Evolutionary conservation across 495 filamentous ascomycete genomes (phyloP).

Genomic region (Podospora bellae-mahoneyi): DNA sequence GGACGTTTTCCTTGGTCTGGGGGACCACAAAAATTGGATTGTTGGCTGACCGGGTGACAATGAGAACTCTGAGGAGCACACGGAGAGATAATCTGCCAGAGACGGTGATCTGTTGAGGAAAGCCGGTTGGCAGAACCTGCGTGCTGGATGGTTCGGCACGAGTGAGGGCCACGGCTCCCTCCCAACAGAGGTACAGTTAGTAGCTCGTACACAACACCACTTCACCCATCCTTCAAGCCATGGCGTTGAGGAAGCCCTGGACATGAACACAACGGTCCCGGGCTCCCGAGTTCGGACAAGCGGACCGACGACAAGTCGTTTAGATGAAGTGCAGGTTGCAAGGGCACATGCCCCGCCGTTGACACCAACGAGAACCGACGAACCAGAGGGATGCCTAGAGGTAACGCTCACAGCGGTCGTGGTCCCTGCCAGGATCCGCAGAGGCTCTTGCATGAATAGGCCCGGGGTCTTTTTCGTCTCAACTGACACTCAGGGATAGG

Average conservation of each 20-base stretch:
- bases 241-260: background rate
- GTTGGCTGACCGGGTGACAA: constrained; percentile 1
- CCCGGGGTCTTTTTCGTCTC: no score
- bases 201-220: no score
- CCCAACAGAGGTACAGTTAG: background rate
- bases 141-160: background rate
- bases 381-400: background rate
- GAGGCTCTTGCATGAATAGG: background rate
- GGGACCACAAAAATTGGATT: background rate
- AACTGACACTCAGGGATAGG: background rate
- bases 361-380: background rate
- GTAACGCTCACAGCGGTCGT: background rate
- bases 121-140: no score
- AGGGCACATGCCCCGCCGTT: background rate
- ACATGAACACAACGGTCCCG: background rate
- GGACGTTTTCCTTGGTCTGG: constrained; percentile 1
- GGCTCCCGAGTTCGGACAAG: constrained; percentile 3
- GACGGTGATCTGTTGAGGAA: background rate
- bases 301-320: background rate
- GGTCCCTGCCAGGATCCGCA: background rate
- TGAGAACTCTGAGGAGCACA: background rate
- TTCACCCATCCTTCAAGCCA: background rate
- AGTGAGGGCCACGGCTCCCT: background rate
- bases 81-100: background rate
- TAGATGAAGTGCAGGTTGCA: constrained; percentile 1